These are phyloP conservation scores for Cyclostephanos tholiformis DNA, from an alignment of 108 stramenopile genomes.

Conservation along the genomic window DNA sequence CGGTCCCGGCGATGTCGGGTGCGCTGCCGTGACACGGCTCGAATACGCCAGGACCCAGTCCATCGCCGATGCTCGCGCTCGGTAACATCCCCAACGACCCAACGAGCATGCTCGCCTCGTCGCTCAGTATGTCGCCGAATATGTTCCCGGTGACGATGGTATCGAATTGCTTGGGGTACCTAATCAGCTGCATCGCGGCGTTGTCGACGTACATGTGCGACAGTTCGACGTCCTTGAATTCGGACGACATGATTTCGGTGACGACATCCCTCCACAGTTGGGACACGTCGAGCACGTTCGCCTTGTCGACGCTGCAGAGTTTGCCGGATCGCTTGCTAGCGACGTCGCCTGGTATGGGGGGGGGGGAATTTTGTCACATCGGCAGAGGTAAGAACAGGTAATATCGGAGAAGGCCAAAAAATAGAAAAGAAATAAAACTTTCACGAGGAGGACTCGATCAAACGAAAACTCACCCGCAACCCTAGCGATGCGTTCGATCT, in stretches of 20 bases:
- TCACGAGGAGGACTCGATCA: too few species aligned
- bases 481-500: constrained; percentile 93
- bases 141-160: constrained; percentile 98
- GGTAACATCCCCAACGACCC: constrained; percentile 98
- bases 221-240: constrained; percentile 91
- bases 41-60: constrained; percentile 94
- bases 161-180: constrained; percentile 98
- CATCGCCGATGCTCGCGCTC: constrained; percentile 94
- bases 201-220: constrained; percentile 99
- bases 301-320: constrained; percentile 98
- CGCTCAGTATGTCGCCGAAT: constrained; percentile 98
- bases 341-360: constrained; percentile 66
- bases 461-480: constrained; percentile 67
- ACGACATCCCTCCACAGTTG: constrained; percentile 98
- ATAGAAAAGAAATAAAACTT: too few species aligned
- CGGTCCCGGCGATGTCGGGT: constrained; percentile 96
- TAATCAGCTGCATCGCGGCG: constrained; percentile 98
- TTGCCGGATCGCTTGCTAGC: constrained; percentile 92
- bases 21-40: constrained; percentile 99
- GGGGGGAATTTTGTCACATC: too few species aligned
- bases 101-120: constrained; percentile 97
- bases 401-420: too few species aligned
- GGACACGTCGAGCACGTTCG: constrained; percentile 98
- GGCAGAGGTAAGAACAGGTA: too few species aligned
- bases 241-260: constrained; percentile 84